Evolutionary conservation across 2,329 filamentous ascomycete species (phyloP).

Genomic region (Colletotrichum echinochloae): DNA sequence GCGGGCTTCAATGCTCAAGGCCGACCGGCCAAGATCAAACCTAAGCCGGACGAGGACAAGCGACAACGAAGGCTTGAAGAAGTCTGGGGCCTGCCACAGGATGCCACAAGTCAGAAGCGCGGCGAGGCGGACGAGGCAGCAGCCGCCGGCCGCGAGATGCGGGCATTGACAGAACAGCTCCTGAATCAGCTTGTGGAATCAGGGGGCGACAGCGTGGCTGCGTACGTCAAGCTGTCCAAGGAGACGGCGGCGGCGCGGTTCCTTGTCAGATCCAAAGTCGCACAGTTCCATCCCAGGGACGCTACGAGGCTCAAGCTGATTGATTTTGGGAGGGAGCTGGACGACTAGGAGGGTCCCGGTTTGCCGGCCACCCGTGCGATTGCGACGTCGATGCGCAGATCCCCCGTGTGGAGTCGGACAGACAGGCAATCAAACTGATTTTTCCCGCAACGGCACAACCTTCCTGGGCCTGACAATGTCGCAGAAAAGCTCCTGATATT

Average conservation of each 20-base stretch:
- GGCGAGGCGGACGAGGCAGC: conserved; percentile 59
- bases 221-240: conserved; percentile 68
- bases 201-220: conserved; percentile 64
- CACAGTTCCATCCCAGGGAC: conserved; percentile 74
- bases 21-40: conserved; percentile 63
- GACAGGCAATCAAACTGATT: conserved; percentile 31
- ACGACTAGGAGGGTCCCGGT: conserved; percentile 55
- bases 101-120: conserved; percentile 39
- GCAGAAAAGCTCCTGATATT: conserved; percentile 38
- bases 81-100: conserved; percentile 63
- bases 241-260: conserved; percentile 74
- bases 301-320: conserved; percentile 69
- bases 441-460: conserved; percentile 16
- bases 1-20: conserved; percentile 72
- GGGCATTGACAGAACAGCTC: conserved; percentile 69
- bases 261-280: conserved; percentile 73
- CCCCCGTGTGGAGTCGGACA: conserved; percentile 35
- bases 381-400: conserved; percentile 28
- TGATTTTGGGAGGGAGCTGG: conserved; percentile 74
- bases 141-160: conserved; percentile 68
- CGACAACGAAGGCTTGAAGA: conserved; percentile 73
- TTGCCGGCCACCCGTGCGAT: conserved; percentile 34
- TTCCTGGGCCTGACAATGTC: conserved; percentile 28
- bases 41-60: conserved; percentile 58
- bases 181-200: conserved; percentile 69